These are phyloP conservation scores for Zangia roseola DNA, from an alignment of 768 basidiomycete genomes.

Conservation along the genomic window DNA sequence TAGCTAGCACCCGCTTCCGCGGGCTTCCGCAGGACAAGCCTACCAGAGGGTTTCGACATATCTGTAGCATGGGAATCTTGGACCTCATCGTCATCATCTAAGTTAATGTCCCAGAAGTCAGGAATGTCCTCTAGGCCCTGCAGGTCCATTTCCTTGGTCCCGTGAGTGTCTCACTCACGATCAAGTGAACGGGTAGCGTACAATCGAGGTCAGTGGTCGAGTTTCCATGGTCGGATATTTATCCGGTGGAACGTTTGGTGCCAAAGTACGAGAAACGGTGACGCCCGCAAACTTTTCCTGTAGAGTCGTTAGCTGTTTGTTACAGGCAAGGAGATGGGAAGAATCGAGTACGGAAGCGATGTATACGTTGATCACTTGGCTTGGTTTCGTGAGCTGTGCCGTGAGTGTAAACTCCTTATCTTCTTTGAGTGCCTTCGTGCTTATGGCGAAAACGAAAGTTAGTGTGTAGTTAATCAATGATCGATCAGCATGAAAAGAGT, in stretches of 20 bases:
- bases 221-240: constrained; percentile 72
- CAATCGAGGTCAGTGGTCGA: constrained; percentile 61
- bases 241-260: constrained; percentile 50
- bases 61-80: constrained; percentile 30
- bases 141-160: constrained; percentile 58
- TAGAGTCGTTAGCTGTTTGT: constrained; percentile 9
- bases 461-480: too few relatives aligned
- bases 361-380: constrained; percentile 61
- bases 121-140: constrained; percentile 66
- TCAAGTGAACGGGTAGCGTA: constrained; percentile 27
- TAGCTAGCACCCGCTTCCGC: background rate
- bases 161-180: constrained; percentile 4
- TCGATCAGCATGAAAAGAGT: background rate
- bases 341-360: constrained; percentile 53
- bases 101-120: constrained; percentile 60
- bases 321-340: constrained; percentile 7
- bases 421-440: constrained; percentile 65
- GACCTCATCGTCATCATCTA: constrained; percentile 29
- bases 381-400: constrained; percentile 67
- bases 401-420: constrained; percentile 59
- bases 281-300: constrained; percentile 80
- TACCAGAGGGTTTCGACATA: constrained; percentile 31
- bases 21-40: too few relatives aligned
- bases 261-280: constrained; percentile 49
- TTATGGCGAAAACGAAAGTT: constrained; percentile 30